Conservation (phyloP, 495 filamentous ascomycete species). For the Xanthoparmelia taractica region DNA sequence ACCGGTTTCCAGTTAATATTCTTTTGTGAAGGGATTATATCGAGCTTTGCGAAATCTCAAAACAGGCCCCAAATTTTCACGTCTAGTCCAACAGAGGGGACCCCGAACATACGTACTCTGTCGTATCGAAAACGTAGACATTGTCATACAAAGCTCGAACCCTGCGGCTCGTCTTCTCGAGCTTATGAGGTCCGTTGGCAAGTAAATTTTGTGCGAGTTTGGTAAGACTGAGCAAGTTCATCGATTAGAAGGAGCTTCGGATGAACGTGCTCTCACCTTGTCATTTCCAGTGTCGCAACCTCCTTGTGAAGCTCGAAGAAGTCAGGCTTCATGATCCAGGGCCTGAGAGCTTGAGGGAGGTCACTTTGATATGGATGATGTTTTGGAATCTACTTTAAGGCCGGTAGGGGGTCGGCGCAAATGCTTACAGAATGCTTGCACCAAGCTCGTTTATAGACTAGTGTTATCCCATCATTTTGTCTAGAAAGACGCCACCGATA, state of each 20-base stretch:
- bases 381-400: too few species aligned
- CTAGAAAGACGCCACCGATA: too few species aligned
- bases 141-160: constrained; percentile 34
- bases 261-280: not conserved
- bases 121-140: constrained; percentile 35
- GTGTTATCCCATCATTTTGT: too few species aligned
- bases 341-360: not conserved
- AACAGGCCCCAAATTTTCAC: constrained; percentile 18
- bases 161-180: constrained; percentile 33
- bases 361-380: not conserved
- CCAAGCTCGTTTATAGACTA: too few species aligned
- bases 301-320: not conserved
- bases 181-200: constrained; percentile 35
- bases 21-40: too few species aligned
- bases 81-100: too few species aligned
- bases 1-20: too few species aligned
- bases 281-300: not conserved
- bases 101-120: constrained; percentile 42
- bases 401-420: too few species aligned
- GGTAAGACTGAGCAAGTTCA: constrained; percentile 26
- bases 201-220: constrained; percentile 35
- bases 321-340: not conserved
- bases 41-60: not conserved
- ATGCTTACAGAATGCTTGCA: too few species aligned
- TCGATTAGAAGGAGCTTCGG: not conserved